Base-by-base conservation (phyloP, 2,329 filamentous ascomycete species). In the Chalaropsis thielavioides region DNA sequence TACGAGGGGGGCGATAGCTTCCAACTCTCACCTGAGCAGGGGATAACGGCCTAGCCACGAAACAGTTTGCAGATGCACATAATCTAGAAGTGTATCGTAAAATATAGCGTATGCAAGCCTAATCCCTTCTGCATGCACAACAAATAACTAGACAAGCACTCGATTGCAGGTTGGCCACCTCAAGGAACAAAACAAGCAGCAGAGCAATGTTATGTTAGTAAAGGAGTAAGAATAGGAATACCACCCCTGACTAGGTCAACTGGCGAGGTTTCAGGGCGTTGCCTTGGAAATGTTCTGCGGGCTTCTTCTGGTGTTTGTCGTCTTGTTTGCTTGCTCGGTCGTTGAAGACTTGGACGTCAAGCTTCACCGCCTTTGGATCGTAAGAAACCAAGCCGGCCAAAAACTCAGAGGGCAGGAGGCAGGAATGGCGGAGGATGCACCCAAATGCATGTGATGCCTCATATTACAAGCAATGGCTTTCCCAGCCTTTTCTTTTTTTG, bases 401-500 rank as follows among this genome's bases (percentile, higher is more conserved):
- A 38, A 38, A 8, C 35, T 38, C 35, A 38, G 35, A 58, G 54
- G 46, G 46, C 22, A 51, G 24, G 31, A 56, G 41, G 24, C 27
- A 62, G 60, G 60, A 62, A 62, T 62, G 41, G 43, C 60, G 60
- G 60, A 49, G 60, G 40, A 62, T 62, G 60, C 60, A 49, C 6
- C 13, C 41, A 40, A n/a, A 49, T 62, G 60, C 60, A 62, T 49
- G 60, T 62, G 60, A 62, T 62, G 22, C 31, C 60, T 62, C 41
- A 35, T 13, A 31, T 62, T 46, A 19, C n/a, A 62, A 44, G 24
- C 41, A 49, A 17, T 35, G 19, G 41, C 24, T 62, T 62, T 46
- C 17, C 43, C 38, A 38, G n/a, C 27, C 27, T 40, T 62, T 62
- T 62, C 27, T 62, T 35, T 62, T 22, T 56, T 22, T 27, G 15